Percentiles rank a stretch among this genome's conserved stretches.
Conservation (phyloP, 306 rosid species). For the Pyrus communis region DNA sequence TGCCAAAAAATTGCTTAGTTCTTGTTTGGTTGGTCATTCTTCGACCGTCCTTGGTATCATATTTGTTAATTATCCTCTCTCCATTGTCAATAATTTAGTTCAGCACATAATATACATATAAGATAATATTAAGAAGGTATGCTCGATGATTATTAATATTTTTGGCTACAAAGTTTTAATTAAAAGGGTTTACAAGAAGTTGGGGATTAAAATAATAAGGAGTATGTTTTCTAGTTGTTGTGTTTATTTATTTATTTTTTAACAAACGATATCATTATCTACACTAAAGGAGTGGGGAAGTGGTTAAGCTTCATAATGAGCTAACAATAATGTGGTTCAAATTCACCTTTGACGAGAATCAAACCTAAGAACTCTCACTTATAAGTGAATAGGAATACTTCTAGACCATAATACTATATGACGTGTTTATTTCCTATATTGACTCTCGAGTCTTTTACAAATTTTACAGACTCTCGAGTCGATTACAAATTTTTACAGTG, state of each 20-base stretch:
- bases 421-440: background rate
- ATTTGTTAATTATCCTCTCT: background rate
- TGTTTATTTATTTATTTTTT: background rate
- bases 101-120: background rate
- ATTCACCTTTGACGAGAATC: rapidly evolving
- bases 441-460: background rate
- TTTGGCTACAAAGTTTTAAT: background rate
- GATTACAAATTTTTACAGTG: too few species aligned
- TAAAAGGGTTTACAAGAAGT: background rate
- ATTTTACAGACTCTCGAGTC: too few species aligned
- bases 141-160: too few species aligned
- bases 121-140: background rate
- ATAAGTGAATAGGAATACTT: too few species aligned
- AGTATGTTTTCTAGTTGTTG: background rate
- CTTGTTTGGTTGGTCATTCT: background rate
- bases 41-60: background rate
- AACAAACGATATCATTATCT: too few species aligned
- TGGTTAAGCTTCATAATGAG: rapidly evolving
- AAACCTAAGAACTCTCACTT: too few species aligned
- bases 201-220: background rate
- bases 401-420: too few species aligned
- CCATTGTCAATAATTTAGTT: background rate
- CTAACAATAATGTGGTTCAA: too few species aligned
- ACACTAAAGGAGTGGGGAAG: too few species aligned
- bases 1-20: background rate